Evolutionary conservation across 257 asterid species (phyloP).

Genomic region (Dorcoceras hygrometricum): DNA sequence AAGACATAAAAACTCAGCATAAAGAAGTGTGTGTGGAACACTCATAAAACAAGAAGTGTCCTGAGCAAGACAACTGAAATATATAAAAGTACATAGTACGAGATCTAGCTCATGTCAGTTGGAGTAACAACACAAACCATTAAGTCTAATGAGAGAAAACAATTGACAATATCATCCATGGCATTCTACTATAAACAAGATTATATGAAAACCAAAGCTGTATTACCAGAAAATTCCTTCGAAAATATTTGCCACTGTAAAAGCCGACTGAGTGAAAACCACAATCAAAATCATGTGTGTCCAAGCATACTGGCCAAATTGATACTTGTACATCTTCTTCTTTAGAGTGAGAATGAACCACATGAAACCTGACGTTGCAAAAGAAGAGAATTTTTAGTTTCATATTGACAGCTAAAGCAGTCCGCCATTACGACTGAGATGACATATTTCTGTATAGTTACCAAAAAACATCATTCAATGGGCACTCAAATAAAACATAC

Average conservation of each 20-base stretch:
- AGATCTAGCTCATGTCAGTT: not conserved
- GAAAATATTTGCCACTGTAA: conserved; percentile 74
- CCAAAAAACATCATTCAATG: not conserved
- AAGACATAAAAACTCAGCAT: not conserved
- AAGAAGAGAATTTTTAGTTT: conserved; percentile 24
- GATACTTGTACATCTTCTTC: conserved; percentile 92
- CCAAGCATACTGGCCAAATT: conserved; percentile 90
- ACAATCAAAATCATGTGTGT: conserved; percentile 82
- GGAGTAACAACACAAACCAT: not conserved
- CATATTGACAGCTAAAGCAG: not conserved
- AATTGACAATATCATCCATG: conserved; percentile 14
- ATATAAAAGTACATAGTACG: not conserved
- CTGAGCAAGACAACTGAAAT: not conserved
- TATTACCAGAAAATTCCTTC: conserved; percentile 83
- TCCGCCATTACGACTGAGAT: not conserved
- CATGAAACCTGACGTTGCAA: conserved; percentile 61
- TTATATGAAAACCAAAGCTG: conserved; percentile 6
- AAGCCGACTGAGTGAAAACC: conserved; percentile 72
- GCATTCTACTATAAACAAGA: conserved; percentile 5
- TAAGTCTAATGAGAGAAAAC: not conserved
- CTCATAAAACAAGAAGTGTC: not conserved
- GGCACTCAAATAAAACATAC: conserved; percentile 1
- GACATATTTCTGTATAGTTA: not conserved
- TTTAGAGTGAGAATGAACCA: conserved; percentile 88
- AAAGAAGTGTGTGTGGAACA: not conserved